phyloP scores from a whole-genome alignment of 2,329 filamentous ascomycete genomes.

The Mariannaea sp. region DNA sequence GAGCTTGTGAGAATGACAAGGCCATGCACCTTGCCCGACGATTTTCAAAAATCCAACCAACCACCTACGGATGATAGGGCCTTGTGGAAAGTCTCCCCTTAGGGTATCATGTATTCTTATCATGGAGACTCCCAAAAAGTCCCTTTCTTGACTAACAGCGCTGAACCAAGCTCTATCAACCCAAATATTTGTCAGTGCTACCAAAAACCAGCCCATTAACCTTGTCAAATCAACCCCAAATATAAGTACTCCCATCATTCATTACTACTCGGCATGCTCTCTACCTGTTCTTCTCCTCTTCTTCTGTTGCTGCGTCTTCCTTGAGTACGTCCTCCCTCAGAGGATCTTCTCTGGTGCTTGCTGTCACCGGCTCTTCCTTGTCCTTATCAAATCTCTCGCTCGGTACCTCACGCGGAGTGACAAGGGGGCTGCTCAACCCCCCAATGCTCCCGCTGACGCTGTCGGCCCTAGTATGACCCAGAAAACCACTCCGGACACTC shows the following conservation, averaged over 20 bases:
- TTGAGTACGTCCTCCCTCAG: neutral
- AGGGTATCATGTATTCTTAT: conserved; percentile 41
- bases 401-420: conserved; percentile 57
- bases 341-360: neutral
- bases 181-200: conserved; percentile 21
- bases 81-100: conserved; percentile 11
- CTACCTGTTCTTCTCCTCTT: conserved; percentile 20
- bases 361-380: conserved; percentile 26
- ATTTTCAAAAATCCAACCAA: no score
- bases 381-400: conserved; percentile 43
- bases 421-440: conserved; percentile 64
- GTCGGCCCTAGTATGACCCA: conserved; percentile 80
- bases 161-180: conserved; percentile 32
- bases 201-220: conserved; percentile 8
- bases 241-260: conserved; percentile 31
- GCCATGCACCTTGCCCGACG: no score
- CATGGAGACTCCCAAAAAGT: conserved; percentile 28
- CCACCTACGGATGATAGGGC: no score
- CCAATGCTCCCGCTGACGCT: conserved; percentile 80
- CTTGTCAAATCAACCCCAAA: conserved; percentile 21
- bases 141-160: conserved; percentile 24
- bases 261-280: conserved; percentile 6
- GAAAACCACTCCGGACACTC: conserved; percentile 76
- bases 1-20: no score
- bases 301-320: neutral